Base-by-base conservation (phyloP, 1,284 basidiomycete genomes). In the Irpex sp. region DNA sequence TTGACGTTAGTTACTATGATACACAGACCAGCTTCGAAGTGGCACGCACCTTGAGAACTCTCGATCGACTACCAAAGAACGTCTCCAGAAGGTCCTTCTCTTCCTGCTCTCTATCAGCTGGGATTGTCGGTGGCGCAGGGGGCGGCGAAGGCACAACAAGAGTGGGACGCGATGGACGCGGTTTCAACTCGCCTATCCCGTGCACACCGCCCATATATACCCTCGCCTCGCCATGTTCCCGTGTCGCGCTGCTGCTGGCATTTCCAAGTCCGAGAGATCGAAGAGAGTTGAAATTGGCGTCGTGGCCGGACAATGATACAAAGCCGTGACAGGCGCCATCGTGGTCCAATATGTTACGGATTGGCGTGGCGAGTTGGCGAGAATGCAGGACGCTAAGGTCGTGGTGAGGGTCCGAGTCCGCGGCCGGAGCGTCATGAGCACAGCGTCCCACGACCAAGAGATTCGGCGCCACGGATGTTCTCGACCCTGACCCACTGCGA, bases 31-130 rank as follows among this genome's bases (percentile, higher is more conserved):
- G 21, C 53, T 11, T 19, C 21, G 11, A 19, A 53, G 17, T n/a
- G 39, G 39, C 21, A 62, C 61, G 57, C 31, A 62, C 61, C 57
- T 43, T 36, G 15, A 62, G 47, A n/a, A 62, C 61, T 11, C 61
- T 36, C 49, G 61, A 62, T 8, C 57, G 57, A 19, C 57, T 62
- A 19, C 19, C 21, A 17, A 50, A 8, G 37, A 62, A 62, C 33
- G 57, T 53, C 33, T 49, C 57, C 57, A 59, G 36, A 11, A 59
- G 35, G 36, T 26, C 35, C 51, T 21, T n/a, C 6, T 17, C 51
- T 35, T 33, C 59, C 13, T 59, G 19, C 8, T 59, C 43, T 13
- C 35, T 46, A 58, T 17, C 5, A 19, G 19, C 7, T 31, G 17
- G 19, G 19, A 51, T 11, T 19, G 50, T 11, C 50, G 50, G 50